Evolutionary conservation across 73 alveolate species (phyloP), one percentile per base, ranked within the genome.

Genomic region (Blepharisma japonicum): DNA sequence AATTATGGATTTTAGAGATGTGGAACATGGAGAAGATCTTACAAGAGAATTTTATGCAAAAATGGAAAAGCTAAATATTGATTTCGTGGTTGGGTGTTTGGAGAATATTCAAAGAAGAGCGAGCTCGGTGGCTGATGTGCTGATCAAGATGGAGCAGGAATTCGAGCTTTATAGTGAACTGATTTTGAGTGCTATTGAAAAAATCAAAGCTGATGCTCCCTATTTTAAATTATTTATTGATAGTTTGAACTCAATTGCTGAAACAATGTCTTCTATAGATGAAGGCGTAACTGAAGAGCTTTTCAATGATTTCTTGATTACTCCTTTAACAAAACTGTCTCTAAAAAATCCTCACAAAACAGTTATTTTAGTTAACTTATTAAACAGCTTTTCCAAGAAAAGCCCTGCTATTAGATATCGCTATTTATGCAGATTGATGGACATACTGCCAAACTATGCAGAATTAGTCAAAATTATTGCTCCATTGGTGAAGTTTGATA

Each of bases 401-500:
- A 18, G 49, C 23, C 23, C 23, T 1, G 18, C 38, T 3, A 61
- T 8, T 61, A n/a, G 74, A 9, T 39, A 14, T 61, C 74, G 23
- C 11, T 39, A 14, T 8, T n/a, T 61, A 2, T 9, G 47, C 14
- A 39, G 23, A 61, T 4, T 61, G 39, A 14, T 61, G 47, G 74
- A 61, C 2, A 39, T 39, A 14, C 11, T 11, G 11, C 47, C n/a
- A 20, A 25, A 61, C 5, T 20, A 61, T 39, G 47, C 18, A 8
- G 14, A 14, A 8, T 25, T 61, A 20, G 47, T 61, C 47, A 61
- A 25, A 61, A 25, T 61, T 25, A 61, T 61, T 20, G 14, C 74
- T 14, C 47, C 14, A 61, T 80, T 70, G n/a, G 70, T 70, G 14
- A 20, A 70, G 46, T 11, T 14, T n/a, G 80, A 70, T 6, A 38